A percentile compares a stretch with the other conserved stretches of the same genome.
phyloP scores from a whole-genome alignment of 495 filamentous ascomycete genomes.

The Xeromyces bisporus region DNA sequence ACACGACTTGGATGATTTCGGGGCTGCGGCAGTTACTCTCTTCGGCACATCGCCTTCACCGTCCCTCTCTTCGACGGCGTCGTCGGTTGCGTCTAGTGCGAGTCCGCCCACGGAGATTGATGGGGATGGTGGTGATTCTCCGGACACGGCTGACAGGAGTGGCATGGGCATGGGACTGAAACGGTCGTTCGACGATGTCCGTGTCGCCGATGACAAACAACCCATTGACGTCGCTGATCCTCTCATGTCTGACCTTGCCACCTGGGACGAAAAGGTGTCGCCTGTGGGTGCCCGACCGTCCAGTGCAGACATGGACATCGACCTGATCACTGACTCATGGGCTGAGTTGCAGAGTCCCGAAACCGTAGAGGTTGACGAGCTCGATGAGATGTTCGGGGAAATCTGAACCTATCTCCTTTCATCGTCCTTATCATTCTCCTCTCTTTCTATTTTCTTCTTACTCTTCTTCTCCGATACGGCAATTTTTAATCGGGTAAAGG shows the following conservation, averaged over 20 bases:
- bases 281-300: conserved; percentile 26
- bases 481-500: too few species aligned
- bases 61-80: conserved; percentile 28
- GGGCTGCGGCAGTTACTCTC: conserved; percentile 21
- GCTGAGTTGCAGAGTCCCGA: conserved; percentile 68
- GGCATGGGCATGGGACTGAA: too few species aligned
- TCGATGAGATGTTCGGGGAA: conserved; percentile 65
- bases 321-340: conserved; percentile 26
- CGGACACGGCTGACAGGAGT: background rate
- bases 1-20: conserved; percentile 19
- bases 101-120: conserved; percentile 19
- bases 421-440: conserved; percentile 2
- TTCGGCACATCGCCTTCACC: conserved; percentile 32
- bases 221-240: conserved; percentile 30
- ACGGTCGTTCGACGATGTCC: too few species aligned
- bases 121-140: conserved; percentile 12
- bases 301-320: conserved; percentile 23
- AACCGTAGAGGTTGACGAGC: conserved; percentile 76
- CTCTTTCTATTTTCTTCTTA: background rate
- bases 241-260: too few species aligned
- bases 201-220: conserved; percentile 25
- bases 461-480: too few species aligned
- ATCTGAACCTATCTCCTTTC: conserved; percentile 14
- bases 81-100: conserved; percentile 34
- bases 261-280: conserved; percentile 30